Conservation (phyloP, 2,329 filamentous ascomycete genomes). For the Diaporthe citri region DNA sequence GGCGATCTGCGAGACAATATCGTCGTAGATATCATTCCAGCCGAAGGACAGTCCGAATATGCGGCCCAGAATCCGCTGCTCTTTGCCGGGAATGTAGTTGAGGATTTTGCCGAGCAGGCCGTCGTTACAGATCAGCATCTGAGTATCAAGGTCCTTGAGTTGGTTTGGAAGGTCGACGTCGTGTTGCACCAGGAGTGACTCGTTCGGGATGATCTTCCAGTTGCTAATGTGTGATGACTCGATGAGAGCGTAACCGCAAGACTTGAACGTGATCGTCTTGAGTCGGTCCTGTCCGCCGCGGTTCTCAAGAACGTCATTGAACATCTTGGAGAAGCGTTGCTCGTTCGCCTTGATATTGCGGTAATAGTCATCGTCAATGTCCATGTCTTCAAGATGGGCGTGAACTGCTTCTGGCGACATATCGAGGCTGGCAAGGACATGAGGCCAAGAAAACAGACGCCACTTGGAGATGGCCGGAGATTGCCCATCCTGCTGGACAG, state of each 20-base stretch:
- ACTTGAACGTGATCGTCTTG: slow-evolving; percentile 64
- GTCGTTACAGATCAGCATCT: slow-evolving; percentile 54
- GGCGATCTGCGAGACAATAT: slow-evolving; percentile 49
- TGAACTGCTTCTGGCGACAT: slow-evolving; percentile 51
- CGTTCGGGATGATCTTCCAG: slow-evolving; percentile 48
- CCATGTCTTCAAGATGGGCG: not conserved
- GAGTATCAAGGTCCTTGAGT: slow-evolving; percentile 39
- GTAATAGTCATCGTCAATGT: slow-evolving; percentile 12
- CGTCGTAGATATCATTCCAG: slow-evolving; percentile 53
- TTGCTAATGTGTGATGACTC: slow-evolving; percentile 52
- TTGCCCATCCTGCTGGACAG: not conserved
- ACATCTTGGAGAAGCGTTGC: slow-evolving; percentile 41
- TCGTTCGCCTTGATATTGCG: slow-evolving; percentile 2
- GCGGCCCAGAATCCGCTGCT: slow-evolving; percentile 47
- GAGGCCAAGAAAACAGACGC: slow-evolving; percentile 54
- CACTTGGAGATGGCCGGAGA: slow-evolving; percentile 41
- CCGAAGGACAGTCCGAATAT: slow-evolving; percentile 53
- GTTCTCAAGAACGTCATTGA: slow-evolving; percentile 46
- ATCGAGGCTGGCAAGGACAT: slow-evolving; percentile 54
- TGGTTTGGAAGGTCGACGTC: slow-evolving; percentile 32
- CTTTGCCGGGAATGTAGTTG: slow-evolving; percentile 47
- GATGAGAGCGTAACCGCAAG: slow-evolving; percentile 71
- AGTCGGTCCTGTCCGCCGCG: slow-evolving; percentile 46
- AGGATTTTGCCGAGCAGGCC: slow-evolving; percentile 52
- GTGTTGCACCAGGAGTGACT: slow-evolving; percentile 41